phyloP scores from a whole-genome alignment of 768 basidiomycete genomes.

The Rhodocollybia butyracea region DNA sequence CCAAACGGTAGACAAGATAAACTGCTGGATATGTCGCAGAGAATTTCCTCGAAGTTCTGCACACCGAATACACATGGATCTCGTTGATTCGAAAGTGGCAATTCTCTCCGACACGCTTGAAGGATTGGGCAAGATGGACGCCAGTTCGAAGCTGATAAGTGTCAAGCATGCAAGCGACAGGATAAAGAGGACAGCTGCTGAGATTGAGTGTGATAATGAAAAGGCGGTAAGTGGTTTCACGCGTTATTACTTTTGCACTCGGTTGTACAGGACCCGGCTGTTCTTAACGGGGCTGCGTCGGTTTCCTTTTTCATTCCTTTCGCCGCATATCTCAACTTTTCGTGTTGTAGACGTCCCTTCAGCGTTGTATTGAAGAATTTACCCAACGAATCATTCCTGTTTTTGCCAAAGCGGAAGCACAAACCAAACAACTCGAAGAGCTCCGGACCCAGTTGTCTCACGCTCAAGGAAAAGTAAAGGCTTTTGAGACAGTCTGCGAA shows the following conservation, averaged over 20 bases:
- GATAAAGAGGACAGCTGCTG: background rate
- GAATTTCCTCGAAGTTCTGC: background rate
- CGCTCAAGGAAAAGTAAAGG: background rate
- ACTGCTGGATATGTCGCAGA: background rate
- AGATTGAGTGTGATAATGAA: conserved; percentile 1
- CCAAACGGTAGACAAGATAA: background rate
- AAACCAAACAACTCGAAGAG: background rate
- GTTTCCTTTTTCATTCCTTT: background rate
- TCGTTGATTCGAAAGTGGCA: conserved; percentile 1
- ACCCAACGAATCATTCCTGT: background rate
- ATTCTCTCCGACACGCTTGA: background rate
- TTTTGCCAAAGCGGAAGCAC: background rate
- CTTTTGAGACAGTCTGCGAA: background rate
- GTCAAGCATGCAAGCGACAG: background rate
- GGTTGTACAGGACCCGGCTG: too few species aligned
- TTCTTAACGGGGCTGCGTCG: too few species aligned
- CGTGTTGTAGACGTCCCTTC: background rate
- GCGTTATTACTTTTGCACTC: too few species aligned
- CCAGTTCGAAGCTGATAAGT: background rate
- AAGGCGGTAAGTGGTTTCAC: background rate
- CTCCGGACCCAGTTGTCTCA: background rate
- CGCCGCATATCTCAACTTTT: background rate
- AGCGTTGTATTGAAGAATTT: background rate
- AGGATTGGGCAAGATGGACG: conserved; percentile 4
- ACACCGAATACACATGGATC: background rate